Evolutionary conservation across 257 asterid genomes (phyloP).

Genomic region (Coffea canephora): DNA sequence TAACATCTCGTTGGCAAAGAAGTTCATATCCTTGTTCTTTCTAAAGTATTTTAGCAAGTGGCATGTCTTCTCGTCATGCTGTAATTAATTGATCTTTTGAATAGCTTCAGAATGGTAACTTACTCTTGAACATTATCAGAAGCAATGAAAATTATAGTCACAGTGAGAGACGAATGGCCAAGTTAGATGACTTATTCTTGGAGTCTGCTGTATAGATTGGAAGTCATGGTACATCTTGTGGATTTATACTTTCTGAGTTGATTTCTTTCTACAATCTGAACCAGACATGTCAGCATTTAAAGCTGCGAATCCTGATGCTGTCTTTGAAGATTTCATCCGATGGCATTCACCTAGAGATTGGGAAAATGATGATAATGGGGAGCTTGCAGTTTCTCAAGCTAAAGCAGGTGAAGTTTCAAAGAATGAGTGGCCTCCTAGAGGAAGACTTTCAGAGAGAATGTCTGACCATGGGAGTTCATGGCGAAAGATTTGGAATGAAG

Average conservation of each 20-base stretch:
- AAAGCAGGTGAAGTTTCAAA: constrained; percentile 22
- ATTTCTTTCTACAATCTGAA: constrained; percentile 18
- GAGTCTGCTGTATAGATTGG: background rate
- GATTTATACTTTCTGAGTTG: background rate
- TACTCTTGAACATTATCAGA: background rate
- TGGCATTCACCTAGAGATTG: constrained; percentile 99
- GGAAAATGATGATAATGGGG: constrained; percentile 54
- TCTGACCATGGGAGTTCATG: constrained; percentile 80
- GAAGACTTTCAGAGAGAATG: constrained; percentile 91
- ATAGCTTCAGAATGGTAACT: background rate
- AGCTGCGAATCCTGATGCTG: constrained; percentile 92
- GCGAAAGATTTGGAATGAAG: constrained; percentile 89
- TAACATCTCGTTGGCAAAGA: constrained; percentile 4
- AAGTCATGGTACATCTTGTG: background rate
- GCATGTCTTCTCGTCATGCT: background rate
- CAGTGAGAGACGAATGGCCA: background rate
- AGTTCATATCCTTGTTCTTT: constrained; percentile 9
- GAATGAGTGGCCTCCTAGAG: constrained; percentile 82
- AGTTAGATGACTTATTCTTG: background rate
- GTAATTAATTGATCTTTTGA: background rate
- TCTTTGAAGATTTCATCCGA: constrained; percentile 93
- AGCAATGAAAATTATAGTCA: background rate
- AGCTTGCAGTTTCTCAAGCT: constrained; percentile 34
- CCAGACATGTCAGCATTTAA: constrained; percentile 94
- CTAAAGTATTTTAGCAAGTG: background rate